A percentile compares a stretch with the other conserved stretches of the same genome.
phyloP scores from a whole-genome alignment of 495 filamentous ascomycete genomes.

The Annulohypoxylon moriforme region DNA sequence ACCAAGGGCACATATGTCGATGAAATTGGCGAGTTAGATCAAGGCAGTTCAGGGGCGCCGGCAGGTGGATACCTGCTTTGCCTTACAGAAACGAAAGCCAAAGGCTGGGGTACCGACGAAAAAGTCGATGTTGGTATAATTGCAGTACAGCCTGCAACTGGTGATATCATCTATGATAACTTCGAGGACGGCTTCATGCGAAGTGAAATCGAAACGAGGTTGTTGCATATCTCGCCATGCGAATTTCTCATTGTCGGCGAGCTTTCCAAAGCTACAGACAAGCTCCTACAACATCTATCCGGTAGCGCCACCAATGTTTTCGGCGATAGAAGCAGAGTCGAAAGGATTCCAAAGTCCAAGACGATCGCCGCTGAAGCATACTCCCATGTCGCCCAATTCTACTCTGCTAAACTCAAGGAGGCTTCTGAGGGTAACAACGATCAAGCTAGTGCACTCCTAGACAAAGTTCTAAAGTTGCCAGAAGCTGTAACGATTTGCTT shows the following conservation, averaged over 20 bases:
- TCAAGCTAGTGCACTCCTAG: slow-evolving; percentile 70
- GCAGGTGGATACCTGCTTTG: slow-evolving; percentile 92
- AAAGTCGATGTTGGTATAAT: slow-evolving; percentile 93
- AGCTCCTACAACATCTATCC: slow-evolving; percentile 89
- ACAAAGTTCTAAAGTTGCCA: slow-evolving; percentile 86
- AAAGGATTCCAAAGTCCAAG: slow-evolving; percentile 79
- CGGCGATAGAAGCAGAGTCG: slow-evolving; percentile 87
- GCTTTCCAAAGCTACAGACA: slow-evolving; percentile 91
- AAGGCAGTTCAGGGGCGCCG: slow-evolving; percentile 66
- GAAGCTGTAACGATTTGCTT: slow-evolving; percentile 91
- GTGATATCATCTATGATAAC: slow-evolving; percentile 94
- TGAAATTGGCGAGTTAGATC: slow-evolving; percentile 84
- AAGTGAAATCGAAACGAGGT: slow-evolving; percentile 91
- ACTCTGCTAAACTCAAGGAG: slow-evolving; percentile 84
- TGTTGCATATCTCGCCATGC: slow-evolving; percentile 95
- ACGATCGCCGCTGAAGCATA: slow-evolving; percentile 85
- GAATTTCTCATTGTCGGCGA: slow-evolving; percentile 97
- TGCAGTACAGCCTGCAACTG: slow-evolving; percentile 94
- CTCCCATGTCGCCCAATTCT: slow-evolving; percentile 93
- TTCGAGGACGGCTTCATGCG: slow-evolving; percentile 99
- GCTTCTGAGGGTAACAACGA: slow-evolving; percentile 53
- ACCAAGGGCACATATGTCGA: slow-evolving; percentile 99
- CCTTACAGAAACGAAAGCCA: slow-evolving; percentile 87
- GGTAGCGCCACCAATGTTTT: slow-evolving; percentile 90
- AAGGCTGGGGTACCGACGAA: slow-evolving; percentile 90